Base-by-base conservation (phyloP, 495 filamentous ascomycete species). In the Xylona heveae region DNA sequence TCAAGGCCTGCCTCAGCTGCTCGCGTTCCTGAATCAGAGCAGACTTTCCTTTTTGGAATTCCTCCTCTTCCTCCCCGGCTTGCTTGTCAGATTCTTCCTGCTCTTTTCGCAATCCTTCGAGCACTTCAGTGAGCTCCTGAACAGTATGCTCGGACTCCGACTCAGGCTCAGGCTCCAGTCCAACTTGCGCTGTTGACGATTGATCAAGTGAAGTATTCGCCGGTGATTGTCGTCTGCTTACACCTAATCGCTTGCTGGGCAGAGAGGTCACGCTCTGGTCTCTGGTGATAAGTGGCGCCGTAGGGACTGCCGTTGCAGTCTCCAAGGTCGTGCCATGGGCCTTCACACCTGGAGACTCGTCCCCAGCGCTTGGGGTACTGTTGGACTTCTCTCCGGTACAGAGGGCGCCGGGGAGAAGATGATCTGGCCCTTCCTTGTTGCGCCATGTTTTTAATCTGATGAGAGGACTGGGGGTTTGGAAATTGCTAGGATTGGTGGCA, bases 401-500 rank as follows among this genome's bases (percentile, higher is more conserved):
- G 6, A n/a, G n/a, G n/a, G n/a, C n/a, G n/a, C n/a, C n/a, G n/a
- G n/a, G 4, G 18, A 40, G 34, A 19, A 39, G 42, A 10, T 30
- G 19, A 13, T 36, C 60, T 68, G 55, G 54, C 67, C 39, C 53
- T 58, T 33, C 57, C 64, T 47, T 67, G 19, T 50, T 48, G 31
- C 41, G 52, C 33, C 57, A 62, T 16, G 78, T 91, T 39, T 74
- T 62, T 31, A 95, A 58, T 30, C 85, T 73, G 39, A 95, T 74
- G 15, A 88, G 66, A 10, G 67, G 66, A 47, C 88, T 91, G 5
- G 78, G 74, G 1, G 82, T 80, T 44, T 90, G 81, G 39, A 95
- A 92, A 49, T 88, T 85, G 35, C 81, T 75, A 5, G 74, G 66
- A 30, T 82, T 90, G 18, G 88, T 70, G 6, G 83, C 80, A 39